These are phyloP conservation scores for Coelastrella sp. DNA, from an alignment of 139 green algal species.

Conservation along the genomic window DNA sequence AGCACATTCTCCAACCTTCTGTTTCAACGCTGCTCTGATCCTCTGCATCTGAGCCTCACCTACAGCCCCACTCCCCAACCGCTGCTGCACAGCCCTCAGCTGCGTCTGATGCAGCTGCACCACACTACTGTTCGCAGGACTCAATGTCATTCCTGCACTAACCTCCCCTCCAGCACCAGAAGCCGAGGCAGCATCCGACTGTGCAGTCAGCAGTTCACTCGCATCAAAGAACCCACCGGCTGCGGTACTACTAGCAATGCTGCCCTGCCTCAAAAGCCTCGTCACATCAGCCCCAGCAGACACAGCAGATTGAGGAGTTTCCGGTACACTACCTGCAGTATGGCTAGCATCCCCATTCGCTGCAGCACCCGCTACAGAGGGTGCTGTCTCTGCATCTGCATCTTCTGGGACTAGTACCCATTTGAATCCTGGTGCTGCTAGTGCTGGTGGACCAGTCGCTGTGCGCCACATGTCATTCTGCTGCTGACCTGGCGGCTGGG, in stretches of 20 bases:
- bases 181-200: not conserved
- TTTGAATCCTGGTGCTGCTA: slow-evolving; percentile 69
- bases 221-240: slow-evolving; percentile 12
- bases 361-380: too few relatives aligned
- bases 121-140: slow-evolving; percentile 8
- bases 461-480: not conserved
- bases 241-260: not conserved
- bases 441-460: slow-evolving; percentile 58
- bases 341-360: not conserved
- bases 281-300: not conserved
- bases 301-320: not conserved
- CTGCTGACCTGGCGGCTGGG: slow-evolving; percentile 23
- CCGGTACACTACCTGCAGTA: slow-evolving; percentile 4
- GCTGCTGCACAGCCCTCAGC: not conserved
- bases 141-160: not conserved
- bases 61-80: not conserved
- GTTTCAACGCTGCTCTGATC: slow-evolving; percentile 55
- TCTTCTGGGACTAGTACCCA: slow-evolving; percentile 77
- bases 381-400: slow-evolving; percentile 37
- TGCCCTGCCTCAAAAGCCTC: not conserved
- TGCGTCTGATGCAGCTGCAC: not conserved
- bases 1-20: slow-evolving; percentile 64
- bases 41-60: slow-evolving; percentile 56
- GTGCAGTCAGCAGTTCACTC: not conserved
- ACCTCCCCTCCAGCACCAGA: not conserved